A percentile compares a stretch with the other conserved stretches of the same genome.
These are phyloP conservation scores for Calonectria pseudoturangicola DNA, from an alignment of 2,329 filamentous ascomycete genomes.

Conservation along the genomic window DNA sequence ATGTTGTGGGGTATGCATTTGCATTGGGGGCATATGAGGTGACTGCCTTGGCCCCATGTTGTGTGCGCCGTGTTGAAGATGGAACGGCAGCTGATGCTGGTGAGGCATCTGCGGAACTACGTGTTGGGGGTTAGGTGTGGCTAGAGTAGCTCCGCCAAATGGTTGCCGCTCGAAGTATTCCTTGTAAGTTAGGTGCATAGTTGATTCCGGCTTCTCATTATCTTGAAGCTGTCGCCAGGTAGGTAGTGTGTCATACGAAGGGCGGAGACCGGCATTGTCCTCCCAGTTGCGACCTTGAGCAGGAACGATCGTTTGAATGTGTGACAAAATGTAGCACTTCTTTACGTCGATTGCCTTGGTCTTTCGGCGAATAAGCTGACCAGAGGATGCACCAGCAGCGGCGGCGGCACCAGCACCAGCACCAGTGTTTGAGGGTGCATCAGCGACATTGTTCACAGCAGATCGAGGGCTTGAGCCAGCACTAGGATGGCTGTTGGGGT, in stretches of 20 bases:
- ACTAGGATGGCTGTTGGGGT: slow-evolving; percentile 80
- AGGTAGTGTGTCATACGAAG: slow-evolving; percentile 88
- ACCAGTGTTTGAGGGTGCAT: slow-evolving; percentile 49
- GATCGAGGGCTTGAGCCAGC: slow-evolving; percentile 83
- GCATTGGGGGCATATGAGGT: slow-evolving; percentile 85
- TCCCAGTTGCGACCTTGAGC: slow-evolving; percentile 77
- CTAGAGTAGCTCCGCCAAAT: slow-evolving; percentile 73
- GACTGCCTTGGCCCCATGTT: slow-evolving; percentile 81
- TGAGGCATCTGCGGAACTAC: slow-evolving; percentile 84
- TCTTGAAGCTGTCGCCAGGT: slow-evolving; percentile 86
- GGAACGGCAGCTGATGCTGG: slow-evolving; percentile 88
- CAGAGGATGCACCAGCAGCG: slow-evolving; percentile 48
- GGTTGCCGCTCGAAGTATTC: slow-evolving; percentile 85
- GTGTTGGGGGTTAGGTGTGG: slow-evolving; percentile 81
- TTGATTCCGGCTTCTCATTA: slow-evolving; percentile 81
- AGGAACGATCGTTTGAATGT: slow-evolving; percentile 73
- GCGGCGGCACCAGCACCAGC: neutral
- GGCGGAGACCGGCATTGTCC: slow-evolving; percentile 87
- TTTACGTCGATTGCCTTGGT: slow-evolving; percentile 82
- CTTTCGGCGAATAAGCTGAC: slow-evolving; percentile 80
- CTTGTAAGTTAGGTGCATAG: slow-evolving; percentile 80
- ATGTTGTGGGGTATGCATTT: slow-evolving; percentile 84
- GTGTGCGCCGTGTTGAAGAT: slow-evolving; percentile 84
- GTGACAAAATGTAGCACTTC: slow-evolving; percentile 75
- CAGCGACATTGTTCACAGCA: slow-evolving; percentile 70